Conservation (phyloP, 2,329 filamentous ascomycete genomes). For the Aureobasidium pullulans region DNA sequence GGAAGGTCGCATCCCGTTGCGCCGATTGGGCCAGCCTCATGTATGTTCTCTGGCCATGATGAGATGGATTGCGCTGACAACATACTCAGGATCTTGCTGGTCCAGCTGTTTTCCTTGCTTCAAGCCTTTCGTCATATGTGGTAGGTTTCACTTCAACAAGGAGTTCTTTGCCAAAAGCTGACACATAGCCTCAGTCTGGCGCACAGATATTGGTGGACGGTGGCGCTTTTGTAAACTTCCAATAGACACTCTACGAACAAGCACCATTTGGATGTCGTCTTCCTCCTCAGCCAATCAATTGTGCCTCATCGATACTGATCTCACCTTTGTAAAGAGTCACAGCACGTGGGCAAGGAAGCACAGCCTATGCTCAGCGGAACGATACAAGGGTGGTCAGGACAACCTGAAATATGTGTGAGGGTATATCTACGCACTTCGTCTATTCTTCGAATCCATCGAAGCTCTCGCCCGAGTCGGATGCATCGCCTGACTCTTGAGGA, state of each 20-base stretch:
- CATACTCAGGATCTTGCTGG: conserved; percentile 61
- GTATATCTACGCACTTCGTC: neutral
- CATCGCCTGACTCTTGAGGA: conserved; percentile 20
- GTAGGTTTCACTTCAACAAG: neutral
- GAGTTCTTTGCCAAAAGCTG: neutral
- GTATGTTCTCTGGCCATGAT: neutral
- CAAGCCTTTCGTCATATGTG: conserved; percentile 71
- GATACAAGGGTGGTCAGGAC: too few species aligned
- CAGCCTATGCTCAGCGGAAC: too few species aligned
- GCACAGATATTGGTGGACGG: conserved; percentile 82
- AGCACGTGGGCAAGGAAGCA: too few species aligned
- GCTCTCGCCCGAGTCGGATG: conserved; percentile 24
- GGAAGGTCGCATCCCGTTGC: conserved; percentile 73
- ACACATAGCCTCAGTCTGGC: conserved; percentile 47
- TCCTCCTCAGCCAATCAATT: neutral
- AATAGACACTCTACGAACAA: conserved; percentile 37
- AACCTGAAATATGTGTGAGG: neutral
- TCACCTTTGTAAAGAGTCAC: too few species aligned
- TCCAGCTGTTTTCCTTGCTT: conserved; percentile 77
- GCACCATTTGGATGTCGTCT: neutral
- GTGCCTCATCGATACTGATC: neutral
- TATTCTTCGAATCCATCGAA: conserved; percentile 36
- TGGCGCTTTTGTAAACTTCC: conserved; percentile 81
- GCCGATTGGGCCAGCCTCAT: conserved; percentile 58
- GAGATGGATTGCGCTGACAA: neutral